These are phyloP conservation scores for Rasamsonia emersonii DNA, from an alignment of 2,329 filamentous ascomycete species.

Conservation along the genomic window DNA sequence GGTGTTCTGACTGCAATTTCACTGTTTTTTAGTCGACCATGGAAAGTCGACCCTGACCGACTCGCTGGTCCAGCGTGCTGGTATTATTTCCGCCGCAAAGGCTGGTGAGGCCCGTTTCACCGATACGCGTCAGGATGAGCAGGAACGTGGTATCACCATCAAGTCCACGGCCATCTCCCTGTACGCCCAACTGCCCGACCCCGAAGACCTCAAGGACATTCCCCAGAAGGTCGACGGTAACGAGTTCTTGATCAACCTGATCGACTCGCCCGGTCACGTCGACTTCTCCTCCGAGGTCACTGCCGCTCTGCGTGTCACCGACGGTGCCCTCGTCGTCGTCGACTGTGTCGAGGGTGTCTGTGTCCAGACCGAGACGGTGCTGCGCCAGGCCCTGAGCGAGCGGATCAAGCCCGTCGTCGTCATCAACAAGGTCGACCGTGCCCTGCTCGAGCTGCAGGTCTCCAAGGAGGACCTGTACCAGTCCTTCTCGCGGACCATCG, in stretches of 20 bases:
- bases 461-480: conserved; percentile 99
- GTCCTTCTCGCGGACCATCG: conserved; percentile 98
- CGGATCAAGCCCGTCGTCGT: conserved; percentile 99
- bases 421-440: conserved; percentile 99
- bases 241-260: conserved; percentile 99
- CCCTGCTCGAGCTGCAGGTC: conserved; percentile 97
- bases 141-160: conserved; percentile 99
- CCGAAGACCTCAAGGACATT: conserved; percentile 91
- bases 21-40: conserved; percentile 66
- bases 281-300: conserved; percentile 99
- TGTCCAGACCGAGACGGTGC: conserved; percentile 99
- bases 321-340: conserved; percentile 98
- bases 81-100: conserved; percentile 98
- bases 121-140: conserved; percentile 94
- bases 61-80: conserved; percentile 96
- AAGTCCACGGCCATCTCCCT: conserved; percentile 99
- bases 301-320: conserved; percentile 98
- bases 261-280: conserved; percentile 99
- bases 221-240: conserved; percentile 78
- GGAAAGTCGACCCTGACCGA: conserved; percentile 99
- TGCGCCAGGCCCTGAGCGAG: conserved; percentile 98
- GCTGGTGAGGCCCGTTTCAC: conserved; percentile 93
- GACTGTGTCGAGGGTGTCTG: conserved; percentile 99
- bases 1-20: neutral
- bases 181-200: conserved; percentile 72